Evolutionary conservation across 352 stramenopile species (phyloP), one percentile per base, ranked within the genome.

Genomic region (Phytophthora pisi): DNA sequence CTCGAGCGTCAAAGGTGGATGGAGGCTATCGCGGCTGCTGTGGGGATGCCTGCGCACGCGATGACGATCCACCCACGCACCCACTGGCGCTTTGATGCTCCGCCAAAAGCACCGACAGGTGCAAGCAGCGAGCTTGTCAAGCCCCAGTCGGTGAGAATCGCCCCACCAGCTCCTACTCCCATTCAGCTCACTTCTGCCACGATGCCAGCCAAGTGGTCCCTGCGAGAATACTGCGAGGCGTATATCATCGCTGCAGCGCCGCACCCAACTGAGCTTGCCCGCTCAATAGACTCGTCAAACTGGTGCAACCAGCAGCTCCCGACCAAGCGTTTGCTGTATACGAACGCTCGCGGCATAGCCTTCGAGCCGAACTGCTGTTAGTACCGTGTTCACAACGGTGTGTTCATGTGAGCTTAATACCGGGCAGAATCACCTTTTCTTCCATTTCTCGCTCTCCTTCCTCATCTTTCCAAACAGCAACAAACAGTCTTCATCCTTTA

Each of bases 401-500:
- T 31, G 28, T 8, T 31, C 5, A 31, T 31, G 28, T 53, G 31
- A 60, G 18, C 45, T 61, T 66, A 58, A 30, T 28, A 62, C 30
- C 51, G 42, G 26, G n/a, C 49, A 59, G 46, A 43, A n/a, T 43
- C 13, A 7, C 36, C 13, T 15, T 6, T 43, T 43, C 31, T 26
- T 34, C 2, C 6, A 11, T 45, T 30, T 26, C 24, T 26, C 24
- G 2, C 24, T 26, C 24, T 26, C 24, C 24, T 54, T 23, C 36
- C 24, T 43, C 57, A 15, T 61, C 64, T 52, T 26, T 16, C 42
- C 26, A 49, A 26, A 18, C 55, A 53, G 36, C 64, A 57, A 61
- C 13, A 43, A 43, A 43, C 36, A 43, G 4, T 7, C 36, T 34
- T 16, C 36, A 58, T 49, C 34, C 50, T 62, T 61, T 72, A 69